Percentiles rank a stretch among this genome's conserved stretches.
Evolutionary conservation across 768 basidiomycete genomes (phyloP).

Genomic region (Auricularia cornea): DNA sequence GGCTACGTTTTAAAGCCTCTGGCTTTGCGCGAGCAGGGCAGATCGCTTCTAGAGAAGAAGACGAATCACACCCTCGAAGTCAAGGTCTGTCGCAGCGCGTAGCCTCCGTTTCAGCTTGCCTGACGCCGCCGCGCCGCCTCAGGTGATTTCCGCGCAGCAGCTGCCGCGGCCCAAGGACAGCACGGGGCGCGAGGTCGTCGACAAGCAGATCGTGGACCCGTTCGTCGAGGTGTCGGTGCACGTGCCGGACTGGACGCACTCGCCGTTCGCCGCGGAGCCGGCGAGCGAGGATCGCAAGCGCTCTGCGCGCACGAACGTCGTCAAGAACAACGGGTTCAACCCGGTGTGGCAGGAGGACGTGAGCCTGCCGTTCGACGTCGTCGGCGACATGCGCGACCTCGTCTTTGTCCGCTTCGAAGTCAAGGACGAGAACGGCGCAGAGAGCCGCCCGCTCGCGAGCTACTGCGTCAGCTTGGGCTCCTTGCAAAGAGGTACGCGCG

Average conservation of each 20-base stretch:
- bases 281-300: slow-evolving; percentile 28
- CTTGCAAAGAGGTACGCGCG: slow-evolving; percentile 54
- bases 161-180: slow-evolving; percentile 67
- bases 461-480: slow-evolving; percentile 68
- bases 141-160: slow-evolving; percentile 85
- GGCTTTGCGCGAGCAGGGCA: slow-evolving; percentile 57
- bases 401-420: slow-evolving; percentile 79
- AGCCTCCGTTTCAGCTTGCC: background rate
- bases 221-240: slow-evolving; percentile 76
- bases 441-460: slow-evolving; percentile 57
- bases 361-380: slow-evolving; percentile 63
- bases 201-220: slow-evolving; percentile 55
- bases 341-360: slow-evolving; percentile 76
- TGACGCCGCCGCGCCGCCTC: slow-evolving; percentile 1
- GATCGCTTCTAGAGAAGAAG: slow-evolving; percentile 44
- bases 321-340: slow-evolving; percentile 89
- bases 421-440: slow-evolving; percentile 46
- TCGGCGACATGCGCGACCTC: slow-evolving; percentile 70
- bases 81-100: slow-evolving; percentile 53
- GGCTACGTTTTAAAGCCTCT: slow-evolving; percentile 89
- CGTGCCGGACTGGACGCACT: slow-evolving; percentile 59
- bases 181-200: slow-evolving; percentile 49
- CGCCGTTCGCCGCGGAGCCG: slow-evolving; percentile 16
- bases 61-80: slow-evolving; percentile 57
- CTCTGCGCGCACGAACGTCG: slow-evolving; percentile 48